phyloP scores from a whole-genome alignment of 164 flowering plant genomes.

The Sedum album region DNA sequence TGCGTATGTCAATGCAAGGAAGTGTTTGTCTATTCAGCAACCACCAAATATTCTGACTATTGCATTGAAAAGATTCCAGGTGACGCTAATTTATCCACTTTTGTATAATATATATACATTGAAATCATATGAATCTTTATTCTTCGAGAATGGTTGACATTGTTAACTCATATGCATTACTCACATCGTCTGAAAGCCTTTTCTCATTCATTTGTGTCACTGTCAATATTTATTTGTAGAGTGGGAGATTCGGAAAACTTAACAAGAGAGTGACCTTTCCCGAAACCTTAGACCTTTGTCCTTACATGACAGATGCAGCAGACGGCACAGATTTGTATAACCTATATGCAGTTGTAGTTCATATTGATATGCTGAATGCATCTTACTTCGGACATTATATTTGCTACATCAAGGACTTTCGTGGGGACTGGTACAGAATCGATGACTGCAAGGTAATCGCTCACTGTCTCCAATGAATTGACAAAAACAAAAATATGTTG shows the following conservation, averaged over 20 bases:
- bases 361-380: conserved; percentile 96
- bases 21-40: conserved; percentile 56
- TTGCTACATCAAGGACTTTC: conserved; percentile 72
- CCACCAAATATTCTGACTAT: conserved; percentile 94
- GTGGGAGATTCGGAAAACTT: conserved; percentile 94
- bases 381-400: conserved; percentile 95
- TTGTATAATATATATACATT: not conserved
- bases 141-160: not conserved
- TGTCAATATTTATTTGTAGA: conserved; percentile 36
- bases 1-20: conserved; percentile 89
- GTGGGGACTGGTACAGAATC: conserved; percentile 78
- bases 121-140: not conserved
- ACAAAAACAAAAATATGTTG: no score
- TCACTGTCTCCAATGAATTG: not conserved
- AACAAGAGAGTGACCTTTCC: conserved; percentile 90
- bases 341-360: conserved; percentile 92
- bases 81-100: not conserved
- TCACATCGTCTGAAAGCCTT: not conserved
- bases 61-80: conserved; percentile 96
- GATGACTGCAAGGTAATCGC: conserved; percentile 80
- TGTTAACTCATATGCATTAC: not conserved
- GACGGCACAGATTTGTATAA: conserved; percentile 54
- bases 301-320: conserved; percentile 71
- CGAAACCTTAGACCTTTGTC: conserved; percentile 69
- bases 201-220: not conserved